Conservation (phyloP, 306 rosid species). For the Oemleria cerasiformis region DNA sequence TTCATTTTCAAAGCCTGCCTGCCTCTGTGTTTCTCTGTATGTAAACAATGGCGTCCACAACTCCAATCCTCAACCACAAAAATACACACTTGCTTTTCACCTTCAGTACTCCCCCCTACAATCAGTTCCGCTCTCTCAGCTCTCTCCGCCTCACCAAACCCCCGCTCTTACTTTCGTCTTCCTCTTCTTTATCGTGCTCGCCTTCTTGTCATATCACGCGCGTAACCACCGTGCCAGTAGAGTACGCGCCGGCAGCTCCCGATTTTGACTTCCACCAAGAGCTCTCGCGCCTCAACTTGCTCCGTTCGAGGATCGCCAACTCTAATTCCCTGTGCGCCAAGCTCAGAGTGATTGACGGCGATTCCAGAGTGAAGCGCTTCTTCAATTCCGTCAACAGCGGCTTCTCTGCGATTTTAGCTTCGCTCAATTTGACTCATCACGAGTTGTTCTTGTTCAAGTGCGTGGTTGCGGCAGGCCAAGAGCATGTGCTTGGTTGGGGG, state of each 20-base stretch:
- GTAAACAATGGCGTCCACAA: constrained; percentile 45
- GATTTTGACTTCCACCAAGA: constrained; percentile 53
- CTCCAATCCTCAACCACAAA: constrained; percentile 46
- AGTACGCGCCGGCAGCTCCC: constrained; percentile 57
- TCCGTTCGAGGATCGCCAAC: constrained; percentile 47
- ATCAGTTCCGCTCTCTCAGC: constrained; percentile 12
- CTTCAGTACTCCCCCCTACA: constrained; percentile 29
- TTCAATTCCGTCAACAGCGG: constrained; percentile 38
- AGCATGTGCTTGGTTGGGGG: constrained; percentile 57
- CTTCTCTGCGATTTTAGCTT: constrained; percentile 34
- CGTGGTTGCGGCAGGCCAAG: constrained; percentile 84
- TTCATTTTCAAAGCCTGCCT: not conserved
- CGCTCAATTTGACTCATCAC: constrained; percentile 32
- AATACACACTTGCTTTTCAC: constrained; percentile 39
- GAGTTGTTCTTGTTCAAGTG: constrained; percentile 63
- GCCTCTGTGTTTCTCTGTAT: not conserved
- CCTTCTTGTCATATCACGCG: constrained; percentile 41
- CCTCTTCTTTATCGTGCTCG: constrained; percentile 11
- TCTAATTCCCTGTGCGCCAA: constrained; percentile 33
- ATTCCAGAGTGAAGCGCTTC: constrained; percentile 64
- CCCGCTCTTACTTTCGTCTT: constrained; percentile 16
- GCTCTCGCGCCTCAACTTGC: constrained; percentile 52
- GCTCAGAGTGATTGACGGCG: constrained; percentile 48
- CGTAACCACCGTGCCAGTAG: constrained; percentile 61
- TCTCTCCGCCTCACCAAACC: constrained; percentile 38